These are phyloP conservation scores for Saccharomyces paradoxus DNA, from an alignment of 805 yeast species.

Conservation along the genomic window DNA sequence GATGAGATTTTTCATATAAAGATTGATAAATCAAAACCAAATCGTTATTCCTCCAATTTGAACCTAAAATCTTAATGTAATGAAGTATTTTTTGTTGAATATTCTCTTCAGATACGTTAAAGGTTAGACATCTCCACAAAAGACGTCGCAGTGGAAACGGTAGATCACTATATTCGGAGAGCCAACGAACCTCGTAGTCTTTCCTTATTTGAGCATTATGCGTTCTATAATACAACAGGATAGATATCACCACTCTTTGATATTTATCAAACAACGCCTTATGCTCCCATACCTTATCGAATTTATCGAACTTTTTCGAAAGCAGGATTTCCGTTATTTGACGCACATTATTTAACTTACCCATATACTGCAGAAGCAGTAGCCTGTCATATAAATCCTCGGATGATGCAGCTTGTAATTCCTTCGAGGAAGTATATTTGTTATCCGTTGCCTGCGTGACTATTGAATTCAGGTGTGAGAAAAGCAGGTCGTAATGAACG, in stretches of 20 bases:
- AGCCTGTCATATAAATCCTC: slow-evolving; percentile 13
- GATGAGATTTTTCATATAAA: slow-evolving; percentile 17
- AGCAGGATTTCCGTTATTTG: slow-evolving; percentile 15
- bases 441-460: slow-evolving; percentile 14
- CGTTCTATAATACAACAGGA: slow-evolving; percentile 18
- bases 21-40: slow-evolving; percentile 23
- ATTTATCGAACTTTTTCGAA: slow-evolving; percentile 16
- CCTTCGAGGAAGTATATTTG: neutral
- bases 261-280: slow-evolving; percentile 12
- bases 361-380: slow-evolving; percentile 17
- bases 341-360: slow-evolving; percentile 8
- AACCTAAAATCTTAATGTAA: slow-evolving; percentile 1
- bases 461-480: slow-evolving; percentile 19
- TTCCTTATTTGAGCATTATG: slow-evolving; percentile 10
- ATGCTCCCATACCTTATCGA: slow-evolving; percentile 13
- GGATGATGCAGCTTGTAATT: slow-evolving; percentile 1
- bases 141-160: slow-evolving; percentile 17
- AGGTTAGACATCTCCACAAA: slow-evolving; percentile 20
- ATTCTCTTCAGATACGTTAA: neutral
- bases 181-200: slow-evolving; percentile 11
- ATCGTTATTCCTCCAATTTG: slow-evolving; percentile 9
- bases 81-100: neutral
- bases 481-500: slow-evolving; percentile 24
- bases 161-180: slow-evolving; percentile 10
- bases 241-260: slow-evolving; percentile 13